Percentiles rank a stretch among this genome's conserved stretches.
Evolutionary conservation across 352 stramenopile species (phyloP).

Genomic region (Phytopythium kandeliae): DNA sequence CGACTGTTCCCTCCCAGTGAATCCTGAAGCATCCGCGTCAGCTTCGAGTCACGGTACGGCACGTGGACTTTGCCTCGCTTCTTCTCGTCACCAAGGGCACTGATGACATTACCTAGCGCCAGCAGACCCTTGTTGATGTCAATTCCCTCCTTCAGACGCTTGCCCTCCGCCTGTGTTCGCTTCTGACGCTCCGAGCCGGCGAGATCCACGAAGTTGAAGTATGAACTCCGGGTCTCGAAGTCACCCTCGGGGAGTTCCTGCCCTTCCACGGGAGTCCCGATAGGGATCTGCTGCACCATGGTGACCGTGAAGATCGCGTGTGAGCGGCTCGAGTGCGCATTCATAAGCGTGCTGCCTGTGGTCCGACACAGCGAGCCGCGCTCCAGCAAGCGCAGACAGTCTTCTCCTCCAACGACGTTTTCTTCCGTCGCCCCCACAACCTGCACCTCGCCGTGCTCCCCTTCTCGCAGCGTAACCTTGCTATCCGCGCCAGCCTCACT

Average conservation of each 20-base stretch:
- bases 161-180: slow-evolving; percentile 90
- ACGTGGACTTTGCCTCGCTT: slow-evolving; percentile 90
- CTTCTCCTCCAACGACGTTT: slow-evolving; percentile 50
- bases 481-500: slow-evolving; percentile 39
- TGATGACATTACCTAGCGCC: slow-evolving; percentile 97
- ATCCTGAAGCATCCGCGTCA: slow-evolving; percentile 93
- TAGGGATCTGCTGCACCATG: slow-evolving; percentile 74
- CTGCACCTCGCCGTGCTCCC: slow-evolving; percentile 71
- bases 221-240: slow-evolving; percentile 75
- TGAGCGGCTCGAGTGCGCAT: slow-evolving; percentile 86
- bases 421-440: slow-evolving; percentile 79
- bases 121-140: slow-evolving; percentile 99
- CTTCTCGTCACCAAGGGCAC: slow-evolving; percentile 90
- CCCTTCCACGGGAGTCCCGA: slow-evolving; percentile 34
- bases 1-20: slow-evolving; percentile 89
- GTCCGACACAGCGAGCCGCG: slow-evolving; percentile 79
- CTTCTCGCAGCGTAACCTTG: slow-evolving; percentile 86
- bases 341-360: slow-evolving; percentile 90
- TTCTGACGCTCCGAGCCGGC: slow-evolving; percentile 93
- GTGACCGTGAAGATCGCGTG: slow-evolving; percentile 91
- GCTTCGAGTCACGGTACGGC: slow-evolving; percentile 93
- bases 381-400: slow-evolving; percentile 81
- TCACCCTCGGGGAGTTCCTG: slow-evolving; percentile 38
- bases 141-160: slow-evolving; percentile 94
- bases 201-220: slow-evolving; percentile 92